phyloP scores from a whole-genome alignment of 805 yeast species.

The Candida stauntonica region DNA sequence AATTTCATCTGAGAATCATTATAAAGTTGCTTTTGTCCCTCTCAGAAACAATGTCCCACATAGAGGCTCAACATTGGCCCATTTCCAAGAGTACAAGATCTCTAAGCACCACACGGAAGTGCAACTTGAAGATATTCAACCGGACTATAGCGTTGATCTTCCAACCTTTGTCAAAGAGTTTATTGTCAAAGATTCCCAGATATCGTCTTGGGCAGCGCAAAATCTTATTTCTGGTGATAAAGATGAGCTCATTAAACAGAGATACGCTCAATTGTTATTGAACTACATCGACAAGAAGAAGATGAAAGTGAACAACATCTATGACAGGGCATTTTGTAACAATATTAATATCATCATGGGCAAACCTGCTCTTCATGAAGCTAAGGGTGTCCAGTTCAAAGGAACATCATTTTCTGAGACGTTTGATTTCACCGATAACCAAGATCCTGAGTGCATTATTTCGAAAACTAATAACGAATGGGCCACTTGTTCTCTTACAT shows the following conservation, averaged over 20 bases:
- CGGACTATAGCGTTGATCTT: slow-evolving; percentile 8
- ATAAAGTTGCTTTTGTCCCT: slow-evolving; percentile 19
- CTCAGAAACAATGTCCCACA: slow-evolving; percentile 6
- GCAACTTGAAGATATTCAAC: neutral
- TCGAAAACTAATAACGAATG: slow-evolving; percentile 19
- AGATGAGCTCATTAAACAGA: slow-evolving; percentile 13
- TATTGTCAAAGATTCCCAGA: slow-evolving; percentile 5
- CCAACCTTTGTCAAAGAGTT: slow-evolving; percentile 10
- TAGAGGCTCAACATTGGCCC: slow-evolving; percentile 18
- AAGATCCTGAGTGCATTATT: slow-evolving; percentile 8
- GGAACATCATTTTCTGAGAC: slow-evolving; percentile 18
- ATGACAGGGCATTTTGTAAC: slow-evolving; percentile 17
- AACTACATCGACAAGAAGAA: slow-evolving; percentile 12
- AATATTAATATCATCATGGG: slow-evolving; percentile 8
- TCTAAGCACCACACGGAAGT: slow-evolving; percentile 4
- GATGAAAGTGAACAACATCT: slow-evolving; percentile 4
- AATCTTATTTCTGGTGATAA: slow-evolving; percentile 20
- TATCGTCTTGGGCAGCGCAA: slow-evolving; percentile 7
- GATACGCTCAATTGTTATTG: slow-evolving; percentile 15
- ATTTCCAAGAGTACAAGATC: slow-evolving; percentile 21
- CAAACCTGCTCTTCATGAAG: neutral
- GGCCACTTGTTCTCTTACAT: slow-evolving; percentile 25
- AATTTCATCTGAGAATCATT: slow-evolving; percentile 21
- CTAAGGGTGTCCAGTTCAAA: slow-evolving; percentile 5
- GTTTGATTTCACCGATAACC: slow-evolving; percentile 13